These are phyloP conservation scores for Naganishia liquefaciens DNA, from an alignment of 1,284 basidiomycete genomes.

Conservation along the genomic window DNA sequence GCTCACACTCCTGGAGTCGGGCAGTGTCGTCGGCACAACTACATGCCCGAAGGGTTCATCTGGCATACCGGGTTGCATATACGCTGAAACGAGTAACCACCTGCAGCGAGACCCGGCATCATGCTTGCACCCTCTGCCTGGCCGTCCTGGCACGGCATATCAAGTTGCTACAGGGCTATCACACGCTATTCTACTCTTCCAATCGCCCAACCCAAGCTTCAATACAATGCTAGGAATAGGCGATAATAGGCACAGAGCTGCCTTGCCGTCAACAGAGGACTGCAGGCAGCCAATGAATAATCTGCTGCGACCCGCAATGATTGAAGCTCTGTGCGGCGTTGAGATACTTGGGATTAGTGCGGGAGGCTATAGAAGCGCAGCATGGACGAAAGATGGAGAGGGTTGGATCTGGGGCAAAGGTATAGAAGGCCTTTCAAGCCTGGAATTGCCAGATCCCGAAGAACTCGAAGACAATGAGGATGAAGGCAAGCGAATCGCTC, in stretches of 20 bases:
- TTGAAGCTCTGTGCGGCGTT: slow-evolving; percentile 44
- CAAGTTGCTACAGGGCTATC: slow-evolving; percentile 10
- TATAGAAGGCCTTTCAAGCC: slow-evolving; percentile 29
- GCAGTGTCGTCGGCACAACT: background rate
- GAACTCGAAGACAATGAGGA: slow-evolving; percentile 33
- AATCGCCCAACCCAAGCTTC: slow-evolving; percentile 1
- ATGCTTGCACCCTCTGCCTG: slow-evolving; percentile 3
- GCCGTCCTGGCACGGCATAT: slow-evolving; percentile 10
- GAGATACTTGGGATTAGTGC: slow-evolving; percentile 35
- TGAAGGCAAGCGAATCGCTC: slow-evolving; percentile 15
- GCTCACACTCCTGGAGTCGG: slow-evolving; percentile 9
- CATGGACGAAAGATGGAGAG: slow-evolving; percentile 40
- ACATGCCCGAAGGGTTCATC: background rate
- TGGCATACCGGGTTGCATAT: slow-evolving; percentile 1
- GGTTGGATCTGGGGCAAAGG: slow-evolving; percentile 39
- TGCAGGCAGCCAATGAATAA: slow-evolving; percentile 7
- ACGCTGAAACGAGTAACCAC: background rate
- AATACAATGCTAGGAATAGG: slow-evolving; percentile 20
- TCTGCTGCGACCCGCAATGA: background rate
- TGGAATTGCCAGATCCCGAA: slow-evolving; percentile 31
- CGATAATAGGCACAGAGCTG: slow-evolving; percentile 25
- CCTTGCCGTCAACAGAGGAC: slow-evolving; percentile 9
- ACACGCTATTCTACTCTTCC: slow-evolving; percentile 16
- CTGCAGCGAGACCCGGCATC: background rate
- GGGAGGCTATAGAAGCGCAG: slow-evolving; percentile 40